Conservation (phyloP, 345 rosid genomes). For the Pugionium cornutum region DNA sequence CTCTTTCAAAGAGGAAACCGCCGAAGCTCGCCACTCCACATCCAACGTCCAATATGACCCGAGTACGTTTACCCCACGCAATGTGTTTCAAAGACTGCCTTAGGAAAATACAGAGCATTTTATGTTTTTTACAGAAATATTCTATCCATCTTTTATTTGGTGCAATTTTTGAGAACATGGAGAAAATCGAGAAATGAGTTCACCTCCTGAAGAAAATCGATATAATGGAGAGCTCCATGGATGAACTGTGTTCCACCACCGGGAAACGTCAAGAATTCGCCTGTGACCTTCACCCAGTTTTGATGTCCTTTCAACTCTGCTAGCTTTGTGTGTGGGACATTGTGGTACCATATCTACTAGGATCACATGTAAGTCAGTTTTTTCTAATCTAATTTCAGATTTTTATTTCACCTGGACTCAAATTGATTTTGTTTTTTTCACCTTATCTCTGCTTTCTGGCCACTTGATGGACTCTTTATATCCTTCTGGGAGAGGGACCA, state of each 20-base stretch:
- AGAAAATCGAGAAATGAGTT: constrained; percentile 18
- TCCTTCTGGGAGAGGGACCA: constrained; percentile 66
- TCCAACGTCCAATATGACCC: constrained; percentile 83
- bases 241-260: constrained; percentile 98
- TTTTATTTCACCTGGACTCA: not conserved
- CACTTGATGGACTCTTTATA: constrained; percentile 70
- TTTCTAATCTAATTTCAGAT: not conserved
- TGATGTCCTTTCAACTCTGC: constrained; percentile 93
- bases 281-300: constrained; percentile 90
- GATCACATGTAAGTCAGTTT: constrained; percentile 21
- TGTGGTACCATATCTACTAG: constrained; percentile 87
- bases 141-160: not conserved
- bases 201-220: constrained; percentile 74
- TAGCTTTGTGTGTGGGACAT: constrained; percentile 77
- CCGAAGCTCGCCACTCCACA: constrained; percentile 99
- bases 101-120: not conserved
- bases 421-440: constrained; percentile 24
- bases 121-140: not conserved
- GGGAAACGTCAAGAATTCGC: constrained; percentile 91
- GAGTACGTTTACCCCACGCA: constrained; percentile 78
- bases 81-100: constrained; percentile 67
- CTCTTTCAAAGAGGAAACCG: constrained; percentile 78
- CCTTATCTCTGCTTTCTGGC: constrained; percentile 93
- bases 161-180: not conserved
- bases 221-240: constrained; percentile 90